Evolutionary conservation across 1,284 basidiomycete species (phyloP), one percentile per base, ranked within the genome.

Genomic region (Trichosporon asahii): DNA sequence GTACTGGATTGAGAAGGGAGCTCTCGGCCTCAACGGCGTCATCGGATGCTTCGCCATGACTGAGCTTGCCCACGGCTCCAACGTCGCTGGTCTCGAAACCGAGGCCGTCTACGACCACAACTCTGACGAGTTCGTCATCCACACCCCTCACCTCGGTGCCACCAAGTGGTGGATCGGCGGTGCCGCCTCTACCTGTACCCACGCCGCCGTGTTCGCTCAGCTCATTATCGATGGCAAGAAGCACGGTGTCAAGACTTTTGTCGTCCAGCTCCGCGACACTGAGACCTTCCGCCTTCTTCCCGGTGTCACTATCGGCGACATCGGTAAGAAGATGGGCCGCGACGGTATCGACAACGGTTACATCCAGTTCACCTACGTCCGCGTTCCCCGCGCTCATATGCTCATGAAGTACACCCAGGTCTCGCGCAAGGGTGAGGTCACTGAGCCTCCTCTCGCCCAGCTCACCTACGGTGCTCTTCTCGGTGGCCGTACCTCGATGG

Each of bases 351-450:
- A 94, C 86, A 87, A 89, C 75, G 91, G 89, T 71, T 86, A 88
- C 66, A 88, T 98, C 73, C 90, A 95, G 84, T 92, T 98, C 77
- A 89, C 93, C 76, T 90, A 92, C 78, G 89, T 97, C 67, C 84
- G 86, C 68, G 85, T 88, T 21, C 87, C 87, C 8, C 84, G 87
- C 67, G 85, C 86, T 1, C 76, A 84, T 77, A 87, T 88, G 86
- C 84, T 88, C 75, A 88, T 88, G 86, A 88, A 88, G 81, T 86
- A 88, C 79, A 86, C 86, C 40, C 87, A 88, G 77, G 82, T 83
- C 8, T 78, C 85, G 2, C 83, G 87, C 23, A 84, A 87, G 29
- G 83, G 83, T 12, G 70, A 73, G 9, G 82, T 84, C 46, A 80
- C 83, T 25, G 82, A 84, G 66, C 83, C 83, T 8, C 86, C 87